Conservation (phyloP, 164 flowering plant genomes). For the Houttuynia cordata region DNA sequence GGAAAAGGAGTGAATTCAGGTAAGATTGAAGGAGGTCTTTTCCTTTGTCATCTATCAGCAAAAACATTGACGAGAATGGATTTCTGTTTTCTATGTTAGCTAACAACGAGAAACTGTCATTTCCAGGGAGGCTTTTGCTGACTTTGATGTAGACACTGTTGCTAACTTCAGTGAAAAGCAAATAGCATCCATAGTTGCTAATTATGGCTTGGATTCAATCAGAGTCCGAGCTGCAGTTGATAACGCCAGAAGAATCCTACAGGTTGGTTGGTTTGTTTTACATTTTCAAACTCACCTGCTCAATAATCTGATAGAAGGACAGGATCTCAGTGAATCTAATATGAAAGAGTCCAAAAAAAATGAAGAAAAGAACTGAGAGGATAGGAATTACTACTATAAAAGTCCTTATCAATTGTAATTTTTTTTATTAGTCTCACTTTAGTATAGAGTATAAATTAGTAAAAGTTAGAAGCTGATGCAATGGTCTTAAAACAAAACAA, state of each 20-base stretch:
- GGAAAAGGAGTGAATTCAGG: conserved; percentile 70
- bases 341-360: not conserved
- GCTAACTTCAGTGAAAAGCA: conserved; percentile 50
- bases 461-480: not conserved
- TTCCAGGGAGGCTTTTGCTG: conserved; percentile 66
- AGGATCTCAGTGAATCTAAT: not conserved
- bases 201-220: conserved; percentile 51
- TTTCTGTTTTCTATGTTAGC: not conserved
- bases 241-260: conserved; percentile 60
- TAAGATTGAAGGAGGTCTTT: conserved; percentile 4
- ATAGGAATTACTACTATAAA: too few species aligned
- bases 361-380: not conserved
- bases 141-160: conserved; percentile 60
- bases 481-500: not conserved
- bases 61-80: not conserved
- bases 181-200: conserved; percentile 35
- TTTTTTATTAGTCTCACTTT: not conserved
- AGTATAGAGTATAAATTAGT: not conserved
- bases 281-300: not conserved
- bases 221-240: conserved; percentile 68
- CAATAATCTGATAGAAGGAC: not conserved
- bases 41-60: not conserved
- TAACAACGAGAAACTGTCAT: conserved; percentile 1
- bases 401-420: too few species aligned
- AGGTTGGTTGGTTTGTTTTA: conserved; percentile 28